phyloP scores from a whole-genome alignment of 148 eudicot species.

The Rhododendron griersonianum region DNA sequence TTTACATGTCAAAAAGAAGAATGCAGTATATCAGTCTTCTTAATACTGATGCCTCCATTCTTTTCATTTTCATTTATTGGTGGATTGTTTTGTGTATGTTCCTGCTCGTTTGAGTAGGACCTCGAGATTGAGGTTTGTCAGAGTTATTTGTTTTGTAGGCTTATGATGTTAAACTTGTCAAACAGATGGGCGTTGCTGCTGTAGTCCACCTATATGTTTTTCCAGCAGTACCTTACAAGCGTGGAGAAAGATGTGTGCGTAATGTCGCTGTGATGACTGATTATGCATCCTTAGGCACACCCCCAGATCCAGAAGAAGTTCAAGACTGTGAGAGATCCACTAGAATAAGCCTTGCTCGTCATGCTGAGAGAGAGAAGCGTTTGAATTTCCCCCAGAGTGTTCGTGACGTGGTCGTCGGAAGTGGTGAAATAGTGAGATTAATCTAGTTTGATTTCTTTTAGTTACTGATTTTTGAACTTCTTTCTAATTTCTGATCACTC shows the following conservation, averaged over 20 bases:
- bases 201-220: slow-evolving; percentile 90
- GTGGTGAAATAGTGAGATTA: slow-evolving; percentile 86
- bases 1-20: background rate
- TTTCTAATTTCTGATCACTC: background rate
- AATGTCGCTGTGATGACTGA: slow-evolving; percentile 92
- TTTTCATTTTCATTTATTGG: background rate
- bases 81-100: background rate
- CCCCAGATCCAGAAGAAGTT: slow-evolving; percentile 95
- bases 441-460: background rate
- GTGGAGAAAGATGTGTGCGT: slow-evolving; percentile 91
- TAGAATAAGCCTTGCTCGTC: slow-evolving; percentile 39
- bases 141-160: background rate
- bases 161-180: slow-evolving; percentile 11
- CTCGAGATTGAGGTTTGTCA: background rate
- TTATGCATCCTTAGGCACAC: slow-evolving; percentile 81
- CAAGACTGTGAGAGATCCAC: slow-evolving; percentile 64
- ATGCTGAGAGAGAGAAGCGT: slow-evolving; percentile 59
- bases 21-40: background rate
- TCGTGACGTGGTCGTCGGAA: slow-evolving; percentile 93
- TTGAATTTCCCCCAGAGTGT: slow-evolving; percentile 85
- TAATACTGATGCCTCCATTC: background rate
- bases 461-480: background rate
- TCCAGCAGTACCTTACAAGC: slow-evolving; percentile 91
- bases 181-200: slow-evolving; percentile 96
- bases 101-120: background rate